phyloP scores from a whole-genome alignment of 495 filamentous ascomycete genomes.

The Annulohypoxylon bovei region DNA sequence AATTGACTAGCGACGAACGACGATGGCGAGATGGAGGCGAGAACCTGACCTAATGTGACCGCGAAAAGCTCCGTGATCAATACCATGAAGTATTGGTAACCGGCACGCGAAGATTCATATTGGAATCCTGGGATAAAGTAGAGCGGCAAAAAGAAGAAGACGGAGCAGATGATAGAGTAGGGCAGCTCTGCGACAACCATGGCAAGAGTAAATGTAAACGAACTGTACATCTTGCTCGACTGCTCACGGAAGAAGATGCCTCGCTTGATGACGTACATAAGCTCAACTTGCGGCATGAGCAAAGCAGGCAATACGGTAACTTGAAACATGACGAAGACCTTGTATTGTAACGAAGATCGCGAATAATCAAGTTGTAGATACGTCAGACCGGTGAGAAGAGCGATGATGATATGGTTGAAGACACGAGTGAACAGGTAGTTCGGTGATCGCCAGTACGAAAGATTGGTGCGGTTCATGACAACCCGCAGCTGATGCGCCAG shows the following conservation, averaged over 20 bases:
- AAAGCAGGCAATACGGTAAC: slow-evolving; percentile 78
- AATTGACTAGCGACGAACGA: slow-evolving; percentile 76
- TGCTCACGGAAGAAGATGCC: slow-evolving; percentile 82
- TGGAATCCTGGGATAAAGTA: slow-evolving; percentile 78
- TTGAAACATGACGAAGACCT: slow-evolving; percentile 86
- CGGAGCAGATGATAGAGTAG: slow-evolving; percentile 77
- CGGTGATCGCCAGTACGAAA: slow-evolving; percentile 76
- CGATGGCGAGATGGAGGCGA: slow-evolving; percentile 74
- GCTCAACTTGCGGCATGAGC: slow-evolving; percentile 78
- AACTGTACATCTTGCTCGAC: slow-evolving; percentile 79
- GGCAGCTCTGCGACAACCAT: slow-evolving; percentile 81
- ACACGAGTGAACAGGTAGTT: slow-evolving; percentile 77
- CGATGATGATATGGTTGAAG: slow-evolving; percentile 78
- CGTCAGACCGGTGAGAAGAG: slow-evolving; percentile 76
- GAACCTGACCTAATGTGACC: slow-evolving; percentile 74
- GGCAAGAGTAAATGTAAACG: slow-evolving; percentile 74
- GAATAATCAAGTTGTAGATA: slow-evolving; percentile 76
- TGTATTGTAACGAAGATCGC: slow-evolving; percentile 75
- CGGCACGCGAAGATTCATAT: slow-evolving; percentile 65
- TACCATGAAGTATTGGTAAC: slow-evolving; percentile 85
- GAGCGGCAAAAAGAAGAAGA: slow-evolving; percentile 76
- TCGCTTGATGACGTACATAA: slow-evolving; percentile 78
- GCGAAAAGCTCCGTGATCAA: slow-evolving; percentile 80
- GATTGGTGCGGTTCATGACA: slow-evolving; percentile 70
- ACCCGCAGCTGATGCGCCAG: slow-evolving; percentile 74